Conservation (phyloP, 345 rosid species). For the Boechera divaricarpa region DNA sequence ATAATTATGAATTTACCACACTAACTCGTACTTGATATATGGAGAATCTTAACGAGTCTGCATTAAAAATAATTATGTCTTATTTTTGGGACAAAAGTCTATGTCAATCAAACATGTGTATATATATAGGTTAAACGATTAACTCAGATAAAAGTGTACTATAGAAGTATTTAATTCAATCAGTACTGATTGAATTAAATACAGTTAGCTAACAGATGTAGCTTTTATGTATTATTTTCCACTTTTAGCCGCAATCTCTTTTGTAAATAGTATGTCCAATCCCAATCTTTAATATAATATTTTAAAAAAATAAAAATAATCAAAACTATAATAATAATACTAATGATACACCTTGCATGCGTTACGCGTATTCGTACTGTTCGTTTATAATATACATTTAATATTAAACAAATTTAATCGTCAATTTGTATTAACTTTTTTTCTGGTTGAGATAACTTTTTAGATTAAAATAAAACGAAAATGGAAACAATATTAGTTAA, state of each 20-base stretch:
- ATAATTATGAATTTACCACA: constrained; percentile 28
- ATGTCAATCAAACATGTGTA: constrained; percentile 4
- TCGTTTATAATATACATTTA: constrained; percentile 17
- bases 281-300: constrained; percentile 2
- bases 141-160: constrained; percentile 19
- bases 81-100: neutral
- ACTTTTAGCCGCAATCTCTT: constrained; percentile 45
- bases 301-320: neutral
- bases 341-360: constrained; percentile 42
- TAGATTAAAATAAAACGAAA: constrained; percentile 2
- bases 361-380: constrained; percentile 36
- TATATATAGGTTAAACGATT: neutral
- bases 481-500: constrained; percentile 22
- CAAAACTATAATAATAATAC: neutral
- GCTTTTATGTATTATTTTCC: neutral
- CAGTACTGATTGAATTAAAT: constrained; percentile 5
- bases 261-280: constrained; percentile 14
- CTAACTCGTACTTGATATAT: constrained; percentile 33
- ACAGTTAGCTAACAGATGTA: constrained; percentile 33
- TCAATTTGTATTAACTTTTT: constrained; percentile 1
- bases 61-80: constrained; percentile 10
- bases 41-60: constrained; percentile 10
- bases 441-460: neutral
- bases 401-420: neutral
- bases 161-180: constrained; percentile 5